phyloP scores from a whole-genome alignment of 2,329 filamentous ascomycete species.

The Pseudocercospora musae region DNA sequence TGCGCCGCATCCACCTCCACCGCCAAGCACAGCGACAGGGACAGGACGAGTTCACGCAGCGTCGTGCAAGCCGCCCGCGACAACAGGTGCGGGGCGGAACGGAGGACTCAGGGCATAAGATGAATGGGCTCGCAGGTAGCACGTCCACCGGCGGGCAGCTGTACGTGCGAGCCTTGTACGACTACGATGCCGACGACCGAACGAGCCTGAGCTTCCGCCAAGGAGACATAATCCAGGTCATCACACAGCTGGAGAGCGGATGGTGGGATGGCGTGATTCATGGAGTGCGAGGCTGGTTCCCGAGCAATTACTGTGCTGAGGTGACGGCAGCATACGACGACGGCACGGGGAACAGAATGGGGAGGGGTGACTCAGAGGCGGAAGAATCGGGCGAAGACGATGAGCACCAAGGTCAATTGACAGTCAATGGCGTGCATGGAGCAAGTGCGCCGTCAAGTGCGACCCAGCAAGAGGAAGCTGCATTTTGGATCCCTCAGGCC shows the following conservation, averaged over 20 bases:
- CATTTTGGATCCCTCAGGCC: conserved; percentile 98
- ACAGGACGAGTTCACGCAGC: background rate
- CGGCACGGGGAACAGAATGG: conserved; percentile 59
- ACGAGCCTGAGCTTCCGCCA: conserved; percentile 96
- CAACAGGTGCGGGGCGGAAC: background rate
- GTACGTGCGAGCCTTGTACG: conserved; percentile 93
- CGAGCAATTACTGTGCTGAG: conserved; percentile 95
- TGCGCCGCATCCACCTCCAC: background rate
- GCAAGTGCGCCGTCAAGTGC: conserved; percentile 62
- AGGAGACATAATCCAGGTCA: conserved; percentile 96
- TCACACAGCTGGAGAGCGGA: conserved; percentile 94
- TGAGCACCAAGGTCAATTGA: conserved; percentile 51
- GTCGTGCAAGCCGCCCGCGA: background rate
- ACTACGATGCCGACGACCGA: conserved; percentile 96
- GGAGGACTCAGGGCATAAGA: conserved; percentile 27
- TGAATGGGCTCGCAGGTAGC: conserved; percentile 52
- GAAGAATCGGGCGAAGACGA: conserved; percentile 65
- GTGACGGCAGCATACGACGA: conserved; percentile 74
- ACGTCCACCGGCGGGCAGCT: conserved; percentile 56
- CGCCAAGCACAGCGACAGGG: background rate
- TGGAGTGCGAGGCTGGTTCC: conserved; percentile 95
- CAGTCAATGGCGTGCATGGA: conserved; percentile 40
- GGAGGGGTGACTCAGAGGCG: conserved; percentile 40
- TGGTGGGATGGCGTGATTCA: conserved; percentile 99
- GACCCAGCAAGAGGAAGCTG: conserved; percentile 75